Base-by-base conservation (phyloP, 2,329 filamentous ascomycete genomes). In the Botrytis pseudocinerea region DNA sequence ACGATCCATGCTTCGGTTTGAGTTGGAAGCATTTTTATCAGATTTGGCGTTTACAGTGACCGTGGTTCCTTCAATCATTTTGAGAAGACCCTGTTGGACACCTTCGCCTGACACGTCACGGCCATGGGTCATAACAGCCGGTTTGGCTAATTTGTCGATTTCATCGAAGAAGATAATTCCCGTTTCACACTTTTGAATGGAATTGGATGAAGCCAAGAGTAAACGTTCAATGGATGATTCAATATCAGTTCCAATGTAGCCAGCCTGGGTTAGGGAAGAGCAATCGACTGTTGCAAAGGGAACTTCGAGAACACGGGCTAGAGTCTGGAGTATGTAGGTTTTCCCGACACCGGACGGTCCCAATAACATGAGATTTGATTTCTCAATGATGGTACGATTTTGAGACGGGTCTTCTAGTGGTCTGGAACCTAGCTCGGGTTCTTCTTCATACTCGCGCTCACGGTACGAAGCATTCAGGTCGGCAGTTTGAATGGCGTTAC, bases 221-320 rank as follows among this genome's bases (percentile, higher is more conserved):
- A 99, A 86, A 62, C 96, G 88, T 80, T 98, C 94, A 59, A 99
- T 94, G 78, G 95, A 98, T 0, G 93, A 91, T 81, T 99, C 96
- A n/a, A 95, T 95, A 80, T 99, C 96, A 80, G 98, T 95, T 44
- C 96, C 96, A 77, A 99, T 98, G 79, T 99, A 99, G 40, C 96
- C 95, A 7, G 95, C 95, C 83, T 98, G 95, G 0, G 95, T 98
- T 76, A 98, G 94, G 9, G 95, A 93, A 69, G 96, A 98, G 82
- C 95, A 98, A 82, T 98, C 95, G 75, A 93, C 95, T 82, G 97
- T 97, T 75, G 93, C 94, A 80, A 98, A 97, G 0, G 96, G 96
- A 0, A 98, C 94, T 74, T 96, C 95, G n/a, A 99, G 88, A 70
- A 96, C 92, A 79, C 94, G 92, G 77, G 95, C 96, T 57, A 98